Percentiles rank a stretch among this genome's conserved stretches.
Evolutionary conservation across 2,329 filamentous ascomycete species (phyloP).

Genomic region (Zymoseptoria passerinii): DNA sequence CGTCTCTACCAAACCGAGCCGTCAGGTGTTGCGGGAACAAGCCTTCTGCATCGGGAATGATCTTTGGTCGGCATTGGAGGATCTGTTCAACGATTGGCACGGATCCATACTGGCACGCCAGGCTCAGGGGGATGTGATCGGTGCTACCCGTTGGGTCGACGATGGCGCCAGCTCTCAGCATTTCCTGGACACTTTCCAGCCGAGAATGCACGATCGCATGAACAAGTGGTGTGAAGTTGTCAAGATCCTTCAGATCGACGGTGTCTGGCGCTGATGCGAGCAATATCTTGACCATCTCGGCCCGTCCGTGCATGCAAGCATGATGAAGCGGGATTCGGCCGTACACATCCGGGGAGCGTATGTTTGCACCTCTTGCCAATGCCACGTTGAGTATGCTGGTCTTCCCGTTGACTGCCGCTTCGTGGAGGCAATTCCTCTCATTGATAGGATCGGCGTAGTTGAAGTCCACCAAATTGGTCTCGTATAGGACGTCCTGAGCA

Average conservation of each 20-base stretch:
- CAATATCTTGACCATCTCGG: constrained; percentile 44
- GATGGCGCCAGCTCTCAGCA: constrained; percentile 70
- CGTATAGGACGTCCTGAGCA: constrained; percentile 66
- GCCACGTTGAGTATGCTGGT: constrained; percentile 67
- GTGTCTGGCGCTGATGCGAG: constrained; percentile 52
- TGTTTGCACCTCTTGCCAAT: constrained; percentile 65
- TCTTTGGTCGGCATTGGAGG: constrained; percentile 66
- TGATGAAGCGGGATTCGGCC: constrained; percentile 91
- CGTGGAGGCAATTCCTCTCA: constrained; percentile 90
- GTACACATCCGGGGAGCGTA: constrained; percentile 81
- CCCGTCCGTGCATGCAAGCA: constrained; percentile 84
- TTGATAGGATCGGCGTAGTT: constrained; percentile 96
- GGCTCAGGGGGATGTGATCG: constrained; percentile 87
- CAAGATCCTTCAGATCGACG: constrained; percentile 83
- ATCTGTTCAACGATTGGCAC: constrained; percentile 76
- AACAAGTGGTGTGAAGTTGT: constrained; percentile 94
- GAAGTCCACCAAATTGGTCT: constrained; percentile 78
- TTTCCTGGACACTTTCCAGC: constrained; percentile 66
- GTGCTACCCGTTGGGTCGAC: constrained; percentile 78
- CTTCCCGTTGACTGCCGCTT: constrained; percentile 91
- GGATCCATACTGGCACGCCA: constrained; percentile 90
- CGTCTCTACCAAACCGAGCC: constrained; percentile 75
- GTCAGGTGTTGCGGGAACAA: constrained; percentile 96
- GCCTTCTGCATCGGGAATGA: constrained; percentile 92
- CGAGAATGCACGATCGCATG: constrained; percentile 89